Evolutionary conservation across 257 asterid species (phyloP).

Genomic region (Mentha longifolia): DNA sequence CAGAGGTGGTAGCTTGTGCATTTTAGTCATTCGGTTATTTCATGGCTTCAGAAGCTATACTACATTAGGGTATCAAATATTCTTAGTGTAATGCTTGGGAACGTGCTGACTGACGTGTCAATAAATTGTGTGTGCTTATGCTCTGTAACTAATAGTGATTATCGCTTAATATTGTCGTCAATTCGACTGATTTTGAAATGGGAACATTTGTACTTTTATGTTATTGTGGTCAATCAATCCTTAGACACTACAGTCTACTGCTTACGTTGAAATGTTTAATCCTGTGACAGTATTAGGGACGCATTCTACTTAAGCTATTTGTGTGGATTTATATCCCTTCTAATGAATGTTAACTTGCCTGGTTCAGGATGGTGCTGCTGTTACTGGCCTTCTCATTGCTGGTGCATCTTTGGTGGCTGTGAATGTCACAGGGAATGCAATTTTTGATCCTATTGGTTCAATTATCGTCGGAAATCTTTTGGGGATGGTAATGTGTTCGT

Average conservation of each 20-base stretch:
- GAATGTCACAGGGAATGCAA: slow-evolving; percentile 84
- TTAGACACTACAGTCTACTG: not conserved
- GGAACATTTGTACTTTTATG: not conserved
- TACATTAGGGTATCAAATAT: not conserved
- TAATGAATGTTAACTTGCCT: slow-evolving; percentile 24
- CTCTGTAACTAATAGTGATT: not conserved
- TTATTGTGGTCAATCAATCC: not conserved
- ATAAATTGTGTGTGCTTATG: not conserved
- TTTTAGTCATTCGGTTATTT: slow-evolving; percentile 28
- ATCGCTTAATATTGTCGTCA: too few species aligned
- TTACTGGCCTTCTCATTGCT: slow-evolving; percentile 93
- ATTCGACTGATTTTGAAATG: too few species aligned
- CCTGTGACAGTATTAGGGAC: slow-evolving; percentile 23
- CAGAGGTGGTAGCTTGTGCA: slow-evolving; percentile 68
- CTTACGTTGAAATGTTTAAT: not conserved
- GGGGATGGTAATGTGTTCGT: slow-evolving; percentile 70
- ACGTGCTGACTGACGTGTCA: slow-evolving; percentile 14
- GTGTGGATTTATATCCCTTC: slow-evolving; percentile 22
- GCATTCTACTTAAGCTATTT: slow-evolving; percentile 21
- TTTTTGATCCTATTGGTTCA: slow-evolving; percentile 96
- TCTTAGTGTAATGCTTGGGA: slow-evolving; percentile 7
- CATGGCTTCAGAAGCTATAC: slow-evolving; percentile 17
- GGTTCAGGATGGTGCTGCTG: slow-evolving; percentile 98
- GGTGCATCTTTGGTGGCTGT: slow-evolving; percentile 97
- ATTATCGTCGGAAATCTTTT: slow-evolving; percentile 91